Percentiles rank a stretch among this genome's conserved stretches.
phyloP scores from a whole-genome alignment of 306 rosid genomes.

The Pyrus betulifolia region DNA sequence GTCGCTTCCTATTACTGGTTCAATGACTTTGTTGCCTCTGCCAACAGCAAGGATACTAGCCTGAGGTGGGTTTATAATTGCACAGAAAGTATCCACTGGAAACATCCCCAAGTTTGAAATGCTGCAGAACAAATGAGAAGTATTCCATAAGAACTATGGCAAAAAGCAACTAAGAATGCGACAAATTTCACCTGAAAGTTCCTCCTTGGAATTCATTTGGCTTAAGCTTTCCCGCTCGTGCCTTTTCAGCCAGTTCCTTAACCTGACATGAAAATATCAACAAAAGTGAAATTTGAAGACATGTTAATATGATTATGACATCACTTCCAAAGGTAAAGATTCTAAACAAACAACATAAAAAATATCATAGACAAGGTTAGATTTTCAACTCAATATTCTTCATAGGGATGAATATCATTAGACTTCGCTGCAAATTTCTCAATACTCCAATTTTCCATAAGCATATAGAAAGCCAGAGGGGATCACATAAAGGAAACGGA shows the following conservation, averaged over 20 bases:
- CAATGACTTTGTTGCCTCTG: constrained; percentile 89
- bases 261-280: constrained; percentile 36
- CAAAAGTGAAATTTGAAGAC: background rate
- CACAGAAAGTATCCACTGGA: constrained; percentile 93
- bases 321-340: background rate
- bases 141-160: constrained; percentile 4
- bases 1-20: constrained; percentile 64
- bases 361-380: background rate
- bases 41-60: constrained; percentile 97
- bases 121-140: constrained; percentile 47
- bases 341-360: background rate
- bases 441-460: background rate
- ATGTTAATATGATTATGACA: background rate
- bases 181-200: constrained; percentile 70
- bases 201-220: constrained; percentile 98
- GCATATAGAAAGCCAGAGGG: background rate
- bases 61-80: constrained; percentile 98
- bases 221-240: constrained; percentile 76
- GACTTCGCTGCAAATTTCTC: background rate
- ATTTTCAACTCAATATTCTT: background rate
- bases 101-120: constrained; percentile 98
- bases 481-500: background rate
- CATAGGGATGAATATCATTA: background rate
- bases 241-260: constrained; percentile 88
- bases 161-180: constrained; percentile 6